Evolutionary conservation across 2,329 filamentous ascomycete genomes (phyloP), one percentile per base, ranked within the genome.

Genomic region (Lasiodiplodia hormozganensis): DNA sequence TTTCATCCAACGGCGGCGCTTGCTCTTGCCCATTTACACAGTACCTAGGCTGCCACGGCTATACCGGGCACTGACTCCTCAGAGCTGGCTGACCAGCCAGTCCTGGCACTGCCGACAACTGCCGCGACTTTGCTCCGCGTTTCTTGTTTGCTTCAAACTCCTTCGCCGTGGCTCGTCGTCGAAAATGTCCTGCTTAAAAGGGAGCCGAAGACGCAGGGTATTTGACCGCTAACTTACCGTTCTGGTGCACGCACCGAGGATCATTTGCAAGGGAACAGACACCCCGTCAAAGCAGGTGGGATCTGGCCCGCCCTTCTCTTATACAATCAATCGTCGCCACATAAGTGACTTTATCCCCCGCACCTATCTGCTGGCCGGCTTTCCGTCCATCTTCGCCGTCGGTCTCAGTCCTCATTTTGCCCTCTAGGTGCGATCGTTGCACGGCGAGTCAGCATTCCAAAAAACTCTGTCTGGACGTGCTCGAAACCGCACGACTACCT

Each of bases 371-470:
- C 49, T 52, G 7, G 18, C 57, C 58, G 25, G 18, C 23, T 18
- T 60, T 47, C 56, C 36, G 14, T 23, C 7, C 28, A 64, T 64
- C 47, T 52, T 43, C 40, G 28, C 40, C 43, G n/a, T 36, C 49
- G 28, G 51, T 43, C n/a, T 49, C 51, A 43, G 14, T 43, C 40
- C n/a, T 49, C 40, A 62, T 31, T 51, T 31, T 25, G 18, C 31
- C 21, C 58, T n/a, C 23, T 3, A 2, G 40, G n/a, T 23, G 23
- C n/a, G 43, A 18, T n/a, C 31, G 60, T 64, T 38, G 52, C 43
- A 64, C 60, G 25, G 23, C 23, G 23, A 14, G 16, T 31, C 38
- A 52, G n/a, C 23, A 38, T 64, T 43, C 18, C 40, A n/a, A 34
- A 34, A 34, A 34, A 5, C 56, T 11, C 49, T 31, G 18, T 11